Evolutionary conservation across 768 basidiomycete genomes (phyloP), one percentile per base, ranked within the genome.

Genomic region (Russula sp.): DNA sequence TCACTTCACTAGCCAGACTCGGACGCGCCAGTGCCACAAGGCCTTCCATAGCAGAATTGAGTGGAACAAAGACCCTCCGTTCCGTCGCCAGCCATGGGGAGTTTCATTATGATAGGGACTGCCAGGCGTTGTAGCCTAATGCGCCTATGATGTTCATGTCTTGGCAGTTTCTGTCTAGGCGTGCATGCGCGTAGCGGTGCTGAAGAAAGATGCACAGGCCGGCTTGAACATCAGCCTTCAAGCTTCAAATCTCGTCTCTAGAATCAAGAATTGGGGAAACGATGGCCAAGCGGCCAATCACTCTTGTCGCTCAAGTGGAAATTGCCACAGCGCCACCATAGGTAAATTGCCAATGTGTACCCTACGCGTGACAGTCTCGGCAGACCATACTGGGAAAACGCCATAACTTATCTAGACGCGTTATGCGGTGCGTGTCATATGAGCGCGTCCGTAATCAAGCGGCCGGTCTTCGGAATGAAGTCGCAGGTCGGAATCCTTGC

Each of bases 401-500:
- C 54, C 18, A 27, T 27, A 27, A 27, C 27, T 27, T 27, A 27
- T 27, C 27, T 27, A 55, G 63, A 60, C 63, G 63, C 58, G 63
- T 60, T 32, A 50, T 55, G 40, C 47, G 47, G 44, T 35, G 40
- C 20, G 47, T 10, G 48, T 64, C 63, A 64, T 58, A 60, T 64
- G 63, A 64, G 63, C 63, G 63, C 63, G 58, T 64, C 53, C 37
- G 53, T 55, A 59, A 58, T 60, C 39, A 34, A 35, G 3, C 42
- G 48, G 54, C 39, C 53, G 39, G 51, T 59, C 62, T 14, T 62
- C 61, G 61, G 61, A 52, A 53, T 32, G 47, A 63, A 16, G 4
- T 16, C 20, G 47, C 45, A 16, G 47, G 10, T 4, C 52, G 45
- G 20, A 10, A 37, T 27, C 14, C 27, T 20, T 53, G 35, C 42